These are phyloP conservation scores for Aphanomyces euteiches DNA, from an alignment of 352 stramenopile genomes.

Conservation along the genomic window DNA sequence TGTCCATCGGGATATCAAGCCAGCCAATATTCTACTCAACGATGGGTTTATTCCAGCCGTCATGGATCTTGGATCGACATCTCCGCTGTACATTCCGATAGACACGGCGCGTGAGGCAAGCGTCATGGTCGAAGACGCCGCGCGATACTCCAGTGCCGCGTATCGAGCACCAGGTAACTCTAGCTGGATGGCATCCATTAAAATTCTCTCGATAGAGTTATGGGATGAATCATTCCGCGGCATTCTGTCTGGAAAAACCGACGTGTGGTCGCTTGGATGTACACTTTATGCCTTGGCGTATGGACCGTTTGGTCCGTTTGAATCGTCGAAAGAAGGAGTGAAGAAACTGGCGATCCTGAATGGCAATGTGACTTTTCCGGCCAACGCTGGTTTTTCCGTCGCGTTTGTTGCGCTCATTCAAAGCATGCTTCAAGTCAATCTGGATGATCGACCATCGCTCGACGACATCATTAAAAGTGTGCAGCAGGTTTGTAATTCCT, in stretches of 20 bases:
- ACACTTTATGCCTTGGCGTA: slow-evolving; percentile 89
- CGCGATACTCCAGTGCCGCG: slow-evolving; percentile 75
- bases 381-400: slow-evolving; percentile 35
- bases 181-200: background rate
- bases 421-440: slow-evolving; percentile 67
- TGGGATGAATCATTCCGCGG: slow-evolving; percentile 52
- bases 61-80: slow-evolving; percentile 74
- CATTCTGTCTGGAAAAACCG: slow-evolving; percentile 56
- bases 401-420: slow-evolving; percentile 57
- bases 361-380: slow-evolving; percentile 59
- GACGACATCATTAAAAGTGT: slow-evolving; percentile 38
- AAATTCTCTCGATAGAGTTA: slow-evolving; percentile 52
- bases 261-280: slow-evolving; percentile 91
- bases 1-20: slow-evolving; percentile 77
- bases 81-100: slow-evolving; percentile 40
- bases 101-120: slow-evolving; percentile 43
- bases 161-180: slow-evolving; percentile 71
- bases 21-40: slow-evolving; percentile 62
- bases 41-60: slow-evolving; percentile 51
- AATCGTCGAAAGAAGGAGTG: slow-evolving; percentile 55
- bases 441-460: slow-evolving; percentile 56
- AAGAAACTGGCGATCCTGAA: slow-evolving; percentile 60
- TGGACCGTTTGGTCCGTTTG: slow-evolving; percentile 86
- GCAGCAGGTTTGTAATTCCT: slow-evolving; percentile 13
- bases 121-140: slow-evolving; percentile 73